Evolutionary conservation across 2,329 filamentous ascomycete species (phyloP), one percentile per base, ranked within the genome.

Genomic region (Fusarium buharicum): DNA sequence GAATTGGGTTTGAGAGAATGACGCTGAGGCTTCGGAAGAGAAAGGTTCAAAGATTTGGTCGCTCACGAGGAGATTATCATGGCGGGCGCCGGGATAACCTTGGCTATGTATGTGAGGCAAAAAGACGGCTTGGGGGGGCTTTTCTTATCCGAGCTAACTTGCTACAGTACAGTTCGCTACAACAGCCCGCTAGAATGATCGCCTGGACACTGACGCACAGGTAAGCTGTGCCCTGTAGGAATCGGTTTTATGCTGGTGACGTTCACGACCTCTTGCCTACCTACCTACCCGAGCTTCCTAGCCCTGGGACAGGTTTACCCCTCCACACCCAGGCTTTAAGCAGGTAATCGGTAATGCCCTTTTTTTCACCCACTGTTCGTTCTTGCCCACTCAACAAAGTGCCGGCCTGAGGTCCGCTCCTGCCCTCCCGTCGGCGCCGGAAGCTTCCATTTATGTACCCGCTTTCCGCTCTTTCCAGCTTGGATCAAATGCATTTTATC

Each of bases 81-180:
- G 68, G 70, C 68, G 68, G 62, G 64, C 67, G 56, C 67, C 50
- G 65, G 67, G 65, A 65, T 67, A 66, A 66, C 67, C 64, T 68
- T 68, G 66, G 66, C 33, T 66, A 49, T 47, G 48, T 11, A 4
- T 28, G 48, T 51, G 43, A 45, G 61, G 40, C 48, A 66, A 66
- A 54, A 66, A 58, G 50, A 55, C 50, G 41, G 46, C 46, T 53
- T 64, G 40, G 55, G 40, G 53, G 40, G 51, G 64, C 58, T 55
- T 49, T 61, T 55, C 51, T 53, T 48, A 59, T 62, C 49, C 55
- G 27, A 28, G 27, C 27, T 28, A 28, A 28, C 27, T 28, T 28
- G 27, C 27, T 28, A 28, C 27, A 28, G 27, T 28, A 28, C 27
- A 28, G 27, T 13, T 4, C 27, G 27, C 27, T 13, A 13, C 12